A percentile compares a stretch with the other conserved stretches of the same genome.
Evolutionary conservation across 805 yeast species (phyloP).

Genomic region (Saturnispora gosingensis): DNA sequence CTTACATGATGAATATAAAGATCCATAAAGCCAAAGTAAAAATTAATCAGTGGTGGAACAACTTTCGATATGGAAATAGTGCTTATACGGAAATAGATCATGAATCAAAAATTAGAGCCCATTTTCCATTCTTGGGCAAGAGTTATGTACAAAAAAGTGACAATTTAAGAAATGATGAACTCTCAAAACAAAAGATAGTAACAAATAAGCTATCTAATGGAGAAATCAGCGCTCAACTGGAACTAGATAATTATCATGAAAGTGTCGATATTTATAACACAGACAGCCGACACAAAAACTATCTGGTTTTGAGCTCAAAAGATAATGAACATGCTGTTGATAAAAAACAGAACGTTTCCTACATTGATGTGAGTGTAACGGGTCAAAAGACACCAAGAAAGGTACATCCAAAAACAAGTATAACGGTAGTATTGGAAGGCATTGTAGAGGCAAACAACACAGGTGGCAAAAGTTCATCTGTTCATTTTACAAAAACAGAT

Average conservation of each 20-base stretch:
- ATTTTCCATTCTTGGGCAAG: constrained; percentile 22
- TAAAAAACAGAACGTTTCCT: background rate
- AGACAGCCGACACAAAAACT: background rate
- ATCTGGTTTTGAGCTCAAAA: background rate
- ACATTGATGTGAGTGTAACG: background rate
- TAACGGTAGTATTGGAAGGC: too few relatives aligned
- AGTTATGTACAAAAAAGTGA: constrained; percentile 17
- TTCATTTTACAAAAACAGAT: background rate
- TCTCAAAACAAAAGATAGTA: background rate
- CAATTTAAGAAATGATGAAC: constrained; percentile 3
- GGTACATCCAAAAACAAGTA: background rate
- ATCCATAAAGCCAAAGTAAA: constrained; percentile 15
- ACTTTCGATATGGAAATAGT: constrained; percentile 14
- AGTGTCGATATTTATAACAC: background rate
- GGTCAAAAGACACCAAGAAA: background rate
- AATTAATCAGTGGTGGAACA: constrained; percentile 24
- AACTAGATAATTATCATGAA: too few relatives aligned
- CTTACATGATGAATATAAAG: background rate
- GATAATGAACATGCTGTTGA: background rate
- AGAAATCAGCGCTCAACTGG: too few relatives aligned
- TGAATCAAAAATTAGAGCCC: constrained; percentile 19
- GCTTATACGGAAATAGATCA: constrained; percentile 18
- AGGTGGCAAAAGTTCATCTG: too few relatives aligned
- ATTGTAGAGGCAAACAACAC: too few relatives aligned
- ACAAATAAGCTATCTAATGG: too few relatives aligned